phyloP scores from a whole-genome alignment of 345 rosid species.

The Hibiscus mutabilis region DNA sequence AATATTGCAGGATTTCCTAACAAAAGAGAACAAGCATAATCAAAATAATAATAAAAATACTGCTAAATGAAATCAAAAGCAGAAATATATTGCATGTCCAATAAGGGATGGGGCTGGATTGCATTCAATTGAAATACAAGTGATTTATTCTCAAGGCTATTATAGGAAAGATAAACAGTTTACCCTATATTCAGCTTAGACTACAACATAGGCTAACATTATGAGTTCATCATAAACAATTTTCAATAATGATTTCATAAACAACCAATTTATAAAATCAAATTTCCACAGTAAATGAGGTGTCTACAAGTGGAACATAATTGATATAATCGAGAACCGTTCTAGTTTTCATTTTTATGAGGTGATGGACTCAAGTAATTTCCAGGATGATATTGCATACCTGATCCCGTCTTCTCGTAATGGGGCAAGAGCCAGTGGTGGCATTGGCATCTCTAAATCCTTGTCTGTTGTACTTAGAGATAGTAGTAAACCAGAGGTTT shows the following conservation, averaged over 20 bases:
- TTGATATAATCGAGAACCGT: not conserved
- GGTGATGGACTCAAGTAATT: not conserved
- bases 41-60: not conserved
- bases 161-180: not conserved
- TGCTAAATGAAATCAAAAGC: conserved; percentile 3
- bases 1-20: conserved; percentile 96
- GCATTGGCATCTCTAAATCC: conserved; percentile 91
- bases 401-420: conserved; percentile 50
- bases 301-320: not conserved
- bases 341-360: not conserved
- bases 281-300: not conserved
- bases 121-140: not conserved
- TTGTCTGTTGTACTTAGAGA: conserved; percentile 36
- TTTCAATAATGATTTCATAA: too few species aligned
- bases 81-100: conserved; percentile 1
- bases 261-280: not conserved
- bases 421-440: conserved; percentile 72
- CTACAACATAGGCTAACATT: not conserved
- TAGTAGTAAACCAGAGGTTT: conserved; percentile 18
- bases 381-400: conserved; percentile 25
- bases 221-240: not conserved
- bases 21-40: conserved; percentile 49
- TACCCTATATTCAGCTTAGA: conserved; percentile 1
- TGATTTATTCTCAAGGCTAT: not conserved
- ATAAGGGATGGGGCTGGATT: not conserved